These are phyloP conservation scores for Carpinus fangiana DNA, from an alignment of 306 rosid genomes.

Conservation along the genomic window DNA sequence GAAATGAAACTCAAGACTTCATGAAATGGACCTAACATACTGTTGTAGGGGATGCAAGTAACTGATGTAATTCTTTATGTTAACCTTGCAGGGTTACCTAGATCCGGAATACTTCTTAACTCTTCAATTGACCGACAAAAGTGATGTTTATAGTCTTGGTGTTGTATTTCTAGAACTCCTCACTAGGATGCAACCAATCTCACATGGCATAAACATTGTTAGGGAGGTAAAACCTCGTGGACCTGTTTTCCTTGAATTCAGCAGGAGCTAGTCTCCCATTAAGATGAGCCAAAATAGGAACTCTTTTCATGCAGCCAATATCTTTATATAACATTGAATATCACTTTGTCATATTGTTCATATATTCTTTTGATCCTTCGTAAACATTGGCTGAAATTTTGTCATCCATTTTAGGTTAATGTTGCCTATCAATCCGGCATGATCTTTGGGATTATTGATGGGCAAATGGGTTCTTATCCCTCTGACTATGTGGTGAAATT, in stretches of 20 bases:
- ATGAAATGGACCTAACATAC: background rate
- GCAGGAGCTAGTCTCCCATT: background rate
- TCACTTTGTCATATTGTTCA: background rate
- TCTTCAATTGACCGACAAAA: background rate
- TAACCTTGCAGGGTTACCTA: background rate
- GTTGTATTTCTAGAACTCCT: constrained; percentile 85
- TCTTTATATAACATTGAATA: background rate
- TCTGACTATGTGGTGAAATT: constrained; percentile 70
- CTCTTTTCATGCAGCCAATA: background rate
- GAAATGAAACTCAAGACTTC: background rate
- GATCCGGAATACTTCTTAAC: constrained; percentile 6
- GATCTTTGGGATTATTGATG: constrained; percentile 64
- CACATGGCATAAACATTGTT: constrained; percentile 93
- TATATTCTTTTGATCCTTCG: background rate
- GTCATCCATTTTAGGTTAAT: constrained; percentile 47
- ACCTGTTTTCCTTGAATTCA: background rate
- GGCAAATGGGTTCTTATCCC: constrained; percentile 78
- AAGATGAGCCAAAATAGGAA: too few species aligned
- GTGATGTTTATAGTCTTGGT: constrained; percentile 30
- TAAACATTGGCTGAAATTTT: too few species aligned
- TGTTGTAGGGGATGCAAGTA: background rate
- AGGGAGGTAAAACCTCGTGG: constrained; percentile 71
- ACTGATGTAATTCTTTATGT: background rate
- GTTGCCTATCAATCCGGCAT: constrained; percentile 60
- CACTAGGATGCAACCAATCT: constrained; percentile 93